Percentiles rank a stretch among this genome's conserved stretches.
These are phyloP conservation scores for Benincasa hispida DNA, from an alignment of 306 rosid species.

Conservation along the genomic window DNA sequence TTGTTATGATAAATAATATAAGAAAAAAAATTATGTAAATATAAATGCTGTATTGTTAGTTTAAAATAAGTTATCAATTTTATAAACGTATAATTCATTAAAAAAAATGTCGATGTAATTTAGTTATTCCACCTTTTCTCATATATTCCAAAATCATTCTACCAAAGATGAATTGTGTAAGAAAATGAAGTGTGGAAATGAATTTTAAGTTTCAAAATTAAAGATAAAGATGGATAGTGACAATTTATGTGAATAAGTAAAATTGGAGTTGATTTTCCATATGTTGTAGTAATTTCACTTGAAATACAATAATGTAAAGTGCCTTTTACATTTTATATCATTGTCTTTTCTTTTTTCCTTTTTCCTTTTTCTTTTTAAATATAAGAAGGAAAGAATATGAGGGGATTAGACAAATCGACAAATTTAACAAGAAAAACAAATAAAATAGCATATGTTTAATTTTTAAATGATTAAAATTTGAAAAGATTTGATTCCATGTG, in stretches of 20 bases:
- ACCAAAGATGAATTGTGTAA: background rate
- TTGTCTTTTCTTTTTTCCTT: background rate
- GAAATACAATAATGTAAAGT: background rate
- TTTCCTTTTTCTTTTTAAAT: background rate
- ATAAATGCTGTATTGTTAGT: background rate
- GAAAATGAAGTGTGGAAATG: background rate
- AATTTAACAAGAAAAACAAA: background rate
- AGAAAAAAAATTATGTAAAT: background rate
- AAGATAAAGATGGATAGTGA: background rate
- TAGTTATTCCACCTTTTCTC: background rate
- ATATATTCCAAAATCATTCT: background rate
- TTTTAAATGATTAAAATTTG: background rate
- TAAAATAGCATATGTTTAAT: background rate
- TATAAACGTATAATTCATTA: background rate
- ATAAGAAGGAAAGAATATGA: background rate
- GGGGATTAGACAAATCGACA: background rate
- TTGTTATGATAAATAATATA: background rate
- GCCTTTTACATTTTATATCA: background rate
- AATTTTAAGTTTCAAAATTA: background rate
- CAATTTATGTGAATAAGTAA: background rate
- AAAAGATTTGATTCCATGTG: background rate
- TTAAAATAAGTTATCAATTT: background rate
- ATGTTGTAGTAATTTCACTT: background rate
- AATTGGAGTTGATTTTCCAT: background rate
- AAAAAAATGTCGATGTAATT: background rate